phyloP scores from a whole-genome alignment of 129 eudicot species.

The Rutidosis leptorrhynchoides region DNA sequence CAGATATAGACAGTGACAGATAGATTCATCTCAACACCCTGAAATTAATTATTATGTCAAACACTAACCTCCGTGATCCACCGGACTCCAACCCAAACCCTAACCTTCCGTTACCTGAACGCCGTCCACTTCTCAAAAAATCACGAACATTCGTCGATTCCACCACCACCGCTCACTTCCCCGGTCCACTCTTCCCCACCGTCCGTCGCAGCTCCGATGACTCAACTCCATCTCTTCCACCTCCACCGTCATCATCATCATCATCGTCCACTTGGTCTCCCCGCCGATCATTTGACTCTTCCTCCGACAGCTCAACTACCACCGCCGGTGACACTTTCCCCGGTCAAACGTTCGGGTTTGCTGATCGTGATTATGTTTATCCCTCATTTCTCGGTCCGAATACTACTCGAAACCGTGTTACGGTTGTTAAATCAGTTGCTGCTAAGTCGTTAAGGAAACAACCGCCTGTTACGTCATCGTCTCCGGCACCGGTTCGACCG shows the following conservation, averaged over 20 bases:
- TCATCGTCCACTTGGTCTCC: conserved; percentile 37
- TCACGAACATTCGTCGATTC: conserved; percentile 46
- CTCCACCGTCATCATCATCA: conserved; percentile 29
- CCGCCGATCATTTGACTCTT: conserved; percentile 29
- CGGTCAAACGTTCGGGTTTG: conserved; percentile 44
- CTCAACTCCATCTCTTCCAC: background rate
- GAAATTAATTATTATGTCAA: conserved; percentile 30
- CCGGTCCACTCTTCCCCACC: conserved; percentile 67
- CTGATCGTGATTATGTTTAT: conserved; percentile 79
- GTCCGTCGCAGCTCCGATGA: conserved; percentile 53
- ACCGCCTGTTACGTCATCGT: conserved; percentile 25
- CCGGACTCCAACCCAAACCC: conserved; percentile 27
- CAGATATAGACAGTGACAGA: background rate
- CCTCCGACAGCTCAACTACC: conserved; percentile 38
- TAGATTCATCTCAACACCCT: background rate
- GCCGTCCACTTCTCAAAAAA: conserved; percentile 62
- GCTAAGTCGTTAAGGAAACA: conserved; percentile 44
- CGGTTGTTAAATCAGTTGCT: conserved; percentile 45
- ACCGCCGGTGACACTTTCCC: conserved; percentile 34
- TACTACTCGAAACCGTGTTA: conserved; percentile 59
- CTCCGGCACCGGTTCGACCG: conserved; percentile 42
- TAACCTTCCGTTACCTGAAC: conserved; percentile 41
- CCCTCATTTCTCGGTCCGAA: conserved; percentile 86
- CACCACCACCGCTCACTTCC: conserved; percentile 46
- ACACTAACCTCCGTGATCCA: conserved; percentile 25